These are phyloP conservation scores for Sarocladiaceae sp. DNA, from an alignment of 2,329 filamentous ascomycete species.

Conservation along the genomic window DNA sequence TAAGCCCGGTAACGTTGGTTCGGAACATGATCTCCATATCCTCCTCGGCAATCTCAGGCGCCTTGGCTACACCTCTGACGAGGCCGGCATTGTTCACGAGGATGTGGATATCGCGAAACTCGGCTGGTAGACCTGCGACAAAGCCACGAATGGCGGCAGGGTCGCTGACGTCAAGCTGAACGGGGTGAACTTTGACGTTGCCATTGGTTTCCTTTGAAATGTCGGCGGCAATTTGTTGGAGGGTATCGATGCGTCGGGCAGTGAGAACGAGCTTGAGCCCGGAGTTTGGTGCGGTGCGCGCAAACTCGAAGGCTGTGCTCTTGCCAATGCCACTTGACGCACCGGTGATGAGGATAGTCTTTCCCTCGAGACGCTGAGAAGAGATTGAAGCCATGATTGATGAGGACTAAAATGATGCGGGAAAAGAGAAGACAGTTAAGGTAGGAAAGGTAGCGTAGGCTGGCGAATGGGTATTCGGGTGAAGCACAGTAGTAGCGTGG, in stretches of 20 bases:
- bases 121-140: slow-evolving; percentile 65
- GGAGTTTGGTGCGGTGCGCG: slow-evolving; percentile 70
- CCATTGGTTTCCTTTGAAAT: slow-evolving; percentile 71
- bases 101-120: slow-evolving; percentile 78
- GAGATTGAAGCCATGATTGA: background rate
- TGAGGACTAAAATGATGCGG: background rate
- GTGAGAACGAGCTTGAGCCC: slow-evolving; percentile 80
- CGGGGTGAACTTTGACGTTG: slow-evolving; percentile 76
- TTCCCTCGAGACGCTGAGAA: slow-evolving; percentile 72
- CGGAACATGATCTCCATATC: slow-evolving; percentile 84
- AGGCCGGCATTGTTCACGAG: slow-evolving; percentile 95
- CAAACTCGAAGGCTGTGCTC: slow-evolving; percentile 83
- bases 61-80: slow-evolving; percentile 80
- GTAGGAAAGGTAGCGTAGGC: too few relatives aligned
- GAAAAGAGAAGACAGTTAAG: too few relatives aligned
- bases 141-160: slow-evolving; percentile 67
- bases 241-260: slow-evolving; percentile 73
- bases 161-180: slow-evolving; percentile 82
- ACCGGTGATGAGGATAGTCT: slow-evolving; percentile 87
- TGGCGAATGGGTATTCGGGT: too few relatives aligned
- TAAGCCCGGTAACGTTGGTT: slow-evolving; percentile 90
- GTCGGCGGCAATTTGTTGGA: slow-evolving; percentile 69
- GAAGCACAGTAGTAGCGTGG: too few relatives aligned
- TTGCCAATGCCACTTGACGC: slow-evolving; percentile 91
- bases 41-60: slow-evolving; percentile 74